phyloP scores from a whole-genome alignment of 2,329 filamentous ascomycete species.

The Diaporthe citri region DNA sequence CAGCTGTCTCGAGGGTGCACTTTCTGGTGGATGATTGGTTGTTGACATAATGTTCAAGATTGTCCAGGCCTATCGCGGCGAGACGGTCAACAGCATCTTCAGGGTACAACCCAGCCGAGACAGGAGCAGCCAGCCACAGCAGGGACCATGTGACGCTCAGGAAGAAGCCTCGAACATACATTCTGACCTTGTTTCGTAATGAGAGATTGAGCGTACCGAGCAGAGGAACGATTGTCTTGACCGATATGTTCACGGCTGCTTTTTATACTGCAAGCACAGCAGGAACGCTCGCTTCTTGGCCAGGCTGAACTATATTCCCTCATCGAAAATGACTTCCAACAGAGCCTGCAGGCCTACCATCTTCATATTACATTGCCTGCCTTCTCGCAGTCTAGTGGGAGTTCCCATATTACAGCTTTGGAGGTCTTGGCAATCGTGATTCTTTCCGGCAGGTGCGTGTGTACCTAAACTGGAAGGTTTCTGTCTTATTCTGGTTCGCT shows the following conservation, averaged over 20 bases:
- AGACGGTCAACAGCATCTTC: slow-evolving; percentile 11
- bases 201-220: not conserved
- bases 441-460: not conserved
- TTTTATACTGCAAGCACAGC: not conserved
- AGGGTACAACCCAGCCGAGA: slow-evolving; percentile 11
- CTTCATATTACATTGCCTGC: not conserved
- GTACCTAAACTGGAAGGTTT: not conserved
- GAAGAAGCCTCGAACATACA: not conserved
- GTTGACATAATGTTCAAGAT: not conserved
- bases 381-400: no score
- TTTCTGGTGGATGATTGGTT: not conserved
- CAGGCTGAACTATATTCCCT: not conserved
- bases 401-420: slow-evolving; percentile 11
- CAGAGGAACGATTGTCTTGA: not conserved
- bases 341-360: not conserved
- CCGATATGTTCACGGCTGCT: not conserved
- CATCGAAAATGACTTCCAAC: not conserved
- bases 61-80: not conserved
- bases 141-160: not conserved
- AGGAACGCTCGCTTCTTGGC: not conserved
- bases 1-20: slow-evolving; percentile 18
- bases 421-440: not conserved
- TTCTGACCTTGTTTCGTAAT: not conserved
- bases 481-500: not conserved
- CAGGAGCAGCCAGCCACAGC: not conserved